These are phyloP conservation scores for Aspergillus taichungensis DNA, from an alignment of 495 filamentous ascomycete species.

Conservation along the genomic window DNA sequence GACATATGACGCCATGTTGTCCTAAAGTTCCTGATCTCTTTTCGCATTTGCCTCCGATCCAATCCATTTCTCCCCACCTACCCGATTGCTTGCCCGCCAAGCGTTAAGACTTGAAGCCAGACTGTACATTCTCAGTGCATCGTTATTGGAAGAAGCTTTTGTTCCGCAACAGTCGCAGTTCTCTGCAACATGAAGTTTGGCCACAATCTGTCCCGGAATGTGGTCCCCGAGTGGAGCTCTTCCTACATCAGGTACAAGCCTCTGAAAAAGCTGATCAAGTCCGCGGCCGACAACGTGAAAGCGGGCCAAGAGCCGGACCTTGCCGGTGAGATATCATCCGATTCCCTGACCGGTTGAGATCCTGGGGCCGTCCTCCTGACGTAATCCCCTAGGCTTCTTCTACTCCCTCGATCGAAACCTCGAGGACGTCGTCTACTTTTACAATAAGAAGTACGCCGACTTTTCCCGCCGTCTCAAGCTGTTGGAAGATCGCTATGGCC, in stretches of 20 bases:
- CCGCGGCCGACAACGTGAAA: slow-evolving; percentile 51
- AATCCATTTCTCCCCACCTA: not conserved
- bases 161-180: not conserved
- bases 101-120: no score
- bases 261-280: slow-evolving; percentile 89
- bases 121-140: not conserved
- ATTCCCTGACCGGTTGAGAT: not conserved
- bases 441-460: slow-evolving; percentile 88
- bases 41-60: slow-evolving; percentile 2
- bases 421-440: slow-evolving; percentile 89
- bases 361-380: slow-evolving; percentile 17
- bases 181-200: slow-evolving; percentile 69
- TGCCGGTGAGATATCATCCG: slow-evolving; percentile 45
- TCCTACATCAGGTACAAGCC: slow-evolving; percentile 95
- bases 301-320: slow-evolving; percentile 69
- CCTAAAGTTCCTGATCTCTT: slow-evolving; percentile 9
- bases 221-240: slow-evolving; percentile 92
- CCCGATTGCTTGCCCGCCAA: not conserved
- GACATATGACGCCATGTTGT: slow-evolving; percentile 14
- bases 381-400: slow-evolving; percentile 65
- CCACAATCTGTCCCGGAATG: slow-evolving; percentile 76
- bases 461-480: slow-evolving; percentile 72
- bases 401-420: slow-evolving; percentile 91
- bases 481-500: slow-evolving; percentile 76
- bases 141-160: not conserved